Conservation (phyloP, 352 stramenopile species). For the Blastocystis sp. region DNA sequence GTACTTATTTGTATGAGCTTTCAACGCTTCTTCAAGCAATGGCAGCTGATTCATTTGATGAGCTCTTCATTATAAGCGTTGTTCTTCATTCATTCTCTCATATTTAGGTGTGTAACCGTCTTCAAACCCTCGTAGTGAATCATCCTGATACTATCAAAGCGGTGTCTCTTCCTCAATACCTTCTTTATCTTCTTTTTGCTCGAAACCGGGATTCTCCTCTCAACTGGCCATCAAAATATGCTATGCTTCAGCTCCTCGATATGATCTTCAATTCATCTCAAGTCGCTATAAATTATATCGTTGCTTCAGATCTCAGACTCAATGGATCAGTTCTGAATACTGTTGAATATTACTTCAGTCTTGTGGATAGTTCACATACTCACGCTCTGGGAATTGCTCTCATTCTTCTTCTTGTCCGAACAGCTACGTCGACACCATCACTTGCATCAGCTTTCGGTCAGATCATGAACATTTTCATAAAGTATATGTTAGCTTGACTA, state of each 20-base stretch:
- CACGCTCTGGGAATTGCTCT: constrained; percentile 5
- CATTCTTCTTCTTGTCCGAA: neutral
- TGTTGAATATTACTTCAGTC: constrained; percentile 42
- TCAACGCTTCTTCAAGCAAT: neutral
- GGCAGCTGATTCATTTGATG: constrained; percentile 3
- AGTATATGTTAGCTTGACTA: neutral
- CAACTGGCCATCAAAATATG: constrained; percentile 18
- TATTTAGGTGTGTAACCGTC: constrained; percentile 3
- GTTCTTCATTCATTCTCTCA: neutral
- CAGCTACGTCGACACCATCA: neutral
- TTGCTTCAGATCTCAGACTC: constrained; percentile 9
- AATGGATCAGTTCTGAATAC: constrained; percentile 5
- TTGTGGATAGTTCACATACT: constrained; percentile 4
- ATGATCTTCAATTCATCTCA: neutral
- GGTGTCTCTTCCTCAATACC: constrained; percentile 8
- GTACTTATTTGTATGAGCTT: neutral
- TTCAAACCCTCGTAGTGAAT: neutral
- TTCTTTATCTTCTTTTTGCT: constrained; percentile 20
- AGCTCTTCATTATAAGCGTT: constrained; percentile 19
- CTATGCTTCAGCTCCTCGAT: constrained; percentile 33
- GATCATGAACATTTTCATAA: constrained; percentile 50
- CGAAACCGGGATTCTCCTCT: neutral
- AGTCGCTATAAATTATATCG: neutral
- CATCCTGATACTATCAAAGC: neutral
- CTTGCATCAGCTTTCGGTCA: neutral